Evolutionary conservation across 495 filamentous ascomycete genomes (phyloP), one percentile per base, ranked within the genome.

Genomic region (Podospora anserina): DNA sequence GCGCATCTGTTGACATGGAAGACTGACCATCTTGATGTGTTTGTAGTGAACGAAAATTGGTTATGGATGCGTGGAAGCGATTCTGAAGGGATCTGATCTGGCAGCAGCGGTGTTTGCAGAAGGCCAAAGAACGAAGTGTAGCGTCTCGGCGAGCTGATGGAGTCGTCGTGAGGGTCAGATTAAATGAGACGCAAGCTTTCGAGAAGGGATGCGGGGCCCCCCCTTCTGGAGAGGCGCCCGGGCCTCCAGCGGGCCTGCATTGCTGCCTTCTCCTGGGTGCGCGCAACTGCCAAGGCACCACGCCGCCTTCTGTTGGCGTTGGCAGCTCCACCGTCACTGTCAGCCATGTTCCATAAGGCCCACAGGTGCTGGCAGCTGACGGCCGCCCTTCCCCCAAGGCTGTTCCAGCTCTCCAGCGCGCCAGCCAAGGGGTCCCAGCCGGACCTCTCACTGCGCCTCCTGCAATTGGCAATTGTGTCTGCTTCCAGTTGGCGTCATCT

Each of bases 131-230:
- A 32, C 61, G 61, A 59, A 61, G 13, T 67, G 23, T 67, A 56
- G 61, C 62, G 61, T 63, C 61, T 49, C 28, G 61, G 61, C 61
- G 32, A 49, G 61, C 61, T 63, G 53, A 68, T 64, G 61, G 66
- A 59, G 55, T 63, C 66, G 69, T 69, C 68, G 68, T 67, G 18
- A 63, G 64, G 65, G 62, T 68, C 59, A 57, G 23, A 69, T 66
- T 68, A 68, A 73, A 64, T 56, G 62, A 69, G 69, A 66, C 70
- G 66, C 68, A 63, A 61, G 62, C 69, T 74, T 69, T 69, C 65
- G 68, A 73, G 69, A 64, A 71, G 59, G 67, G 63, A 63, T 64
- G 70, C 66, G 72, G 72, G 72, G 69, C 72, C 60, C 63, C 63
- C 55, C 56, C 63, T 49, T 66, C 44, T 63, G 56, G 58, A 63